Evolutionary conservation across 108 stramenopile species (phyloP).

Genomic region (Cyclotella choctawhatcheeana): DNA sequence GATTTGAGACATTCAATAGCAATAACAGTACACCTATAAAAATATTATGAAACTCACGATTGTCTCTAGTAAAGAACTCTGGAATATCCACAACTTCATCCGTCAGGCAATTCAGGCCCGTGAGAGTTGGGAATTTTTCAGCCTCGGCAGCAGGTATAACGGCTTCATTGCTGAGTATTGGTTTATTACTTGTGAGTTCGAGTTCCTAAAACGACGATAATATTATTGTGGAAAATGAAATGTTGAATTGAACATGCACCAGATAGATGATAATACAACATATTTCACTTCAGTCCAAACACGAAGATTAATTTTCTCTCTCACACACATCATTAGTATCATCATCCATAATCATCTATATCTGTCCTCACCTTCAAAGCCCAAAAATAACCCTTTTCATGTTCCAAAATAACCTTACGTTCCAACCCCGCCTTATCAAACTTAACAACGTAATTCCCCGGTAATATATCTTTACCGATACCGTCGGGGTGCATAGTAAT

Average conservation of each 20-base stretch:
- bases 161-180: slow-evolving; percentile 63
- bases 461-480: slow-evolving; percentile 60
- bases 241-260: too few relatives aligned
- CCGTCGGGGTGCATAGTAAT: slow-evolving; percentile 66
- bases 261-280: too few relatives aligned
- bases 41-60: slow-evolving; percentile 46
- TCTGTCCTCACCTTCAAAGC: slow-evolving; percentile 56
- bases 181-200: slow-evolving; percentile 64
- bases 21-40: background rate
- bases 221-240: too few relatives aligned
- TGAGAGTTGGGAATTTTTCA: slow-evolving; percentile 66
- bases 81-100: slow-evolving; percentile 64
- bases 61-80: slow-evolving; percentile 63
- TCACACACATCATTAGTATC: background rate
- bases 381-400: slow-evolving; percentile 86
- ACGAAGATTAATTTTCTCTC: background rate
- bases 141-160: slow-evolving; percentile 71
- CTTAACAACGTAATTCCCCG: slow-evolving; percentile 70
- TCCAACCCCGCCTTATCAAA: slow-evolving; percentile 59
- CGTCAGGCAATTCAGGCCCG: slow-evolving; percentile 29
- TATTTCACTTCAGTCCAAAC: too few relatives aligned
- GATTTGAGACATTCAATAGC: background rate
- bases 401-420: slow-evolving; percentile 68
- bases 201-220: slow-evolving; percentile 54
- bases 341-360: background rate